Evolutionary conservation across 202 grass and related monocot genomes (phyloP).

Genomic region (Tripidium arundinaceum): DNA sequence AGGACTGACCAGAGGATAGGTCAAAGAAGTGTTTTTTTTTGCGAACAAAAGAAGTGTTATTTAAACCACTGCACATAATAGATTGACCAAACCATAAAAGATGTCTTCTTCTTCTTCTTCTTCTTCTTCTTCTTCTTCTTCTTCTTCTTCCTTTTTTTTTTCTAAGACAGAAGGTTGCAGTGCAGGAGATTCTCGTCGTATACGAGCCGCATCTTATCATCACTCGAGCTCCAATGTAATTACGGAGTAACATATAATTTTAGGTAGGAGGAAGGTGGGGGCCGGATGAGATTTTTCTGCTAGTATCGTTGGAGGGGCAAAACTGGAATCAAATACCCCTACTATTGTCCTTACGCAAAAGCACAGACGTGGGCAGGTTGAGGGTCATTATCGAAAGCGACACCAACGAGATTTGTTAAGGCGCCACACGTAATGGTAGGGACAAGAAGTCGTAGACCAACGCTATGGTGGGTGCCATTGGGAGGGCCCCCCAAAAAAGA

Average conservation of each 20-base stretch:
- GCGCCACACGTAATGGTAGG: slow-evolving; percentile 8
- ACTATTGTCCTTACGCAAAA: not conserved
- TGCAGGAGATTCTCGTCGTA: not conserved
- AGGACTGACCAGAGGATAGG: not conserved
- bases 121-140: no score
- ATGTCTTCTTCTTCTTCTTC: no score
- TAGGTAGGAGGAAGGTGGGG: not conserved
- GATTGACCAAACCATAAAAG: not conserved
- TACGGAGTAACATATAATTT: not conserved
- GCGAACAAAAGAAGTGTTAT: no score
- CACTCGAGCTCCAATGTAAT: not conserved
- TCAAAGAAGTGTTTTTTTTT: no score
- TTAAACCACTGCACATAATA: not conserved
- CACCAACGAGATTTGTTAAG: slow-evolving; percentile 5
- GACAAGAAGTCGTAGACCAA: not conserved
- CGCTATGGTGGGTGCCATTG: not conserved
- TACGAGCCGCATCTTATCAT: not conserved
- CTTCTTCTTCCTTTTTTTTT: not conserved
- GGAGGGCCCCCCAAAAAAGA: not conserved
- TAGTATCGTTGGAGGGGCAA: not conserved
- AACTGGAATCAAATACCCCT: not conserved
- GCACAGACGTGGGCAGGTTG: not conserved
- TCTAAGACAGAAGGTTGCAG: not conserved
- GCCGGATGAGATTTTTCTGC: not conserved
- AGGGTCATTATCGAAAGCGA: not conserved